Conservation (phyloP, 1,284 basidiomycete species). For the Ceratobasidium sp. region DNA sequence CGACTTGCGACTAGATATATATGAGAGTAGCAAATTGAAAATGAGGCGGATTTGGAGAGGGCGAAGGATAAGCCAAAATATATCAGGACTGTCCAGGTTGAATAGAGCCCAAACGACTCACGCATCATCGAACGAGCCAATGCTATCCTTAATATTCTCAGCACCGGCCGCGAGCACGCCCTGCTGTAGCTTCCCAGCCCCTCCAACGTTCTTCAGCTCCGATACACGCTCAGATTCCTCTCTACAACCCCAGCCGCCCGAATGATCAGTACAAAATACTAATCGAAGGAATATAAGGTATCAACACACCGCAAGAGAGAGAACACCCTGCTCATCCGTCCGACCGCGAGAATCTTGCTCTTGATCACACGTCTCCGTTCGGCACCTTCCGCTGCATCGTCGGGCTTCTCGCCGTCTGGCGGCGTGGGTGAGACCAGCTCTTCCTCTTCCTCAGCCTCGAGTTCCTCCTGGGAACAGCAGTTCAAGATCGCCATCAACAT, state of each 20-base stretch:
- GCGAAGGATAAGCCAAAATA: no score
- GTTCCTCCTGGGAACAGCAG: constrained; percentile 94
- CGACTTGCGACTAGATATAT: constrained; percentile 93
- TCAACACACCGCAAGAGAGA: constrained; percentile 88
- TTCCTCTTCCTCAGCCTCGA: constrained; percentile 79
- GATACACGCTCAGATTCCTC: constrained; percentile 99
- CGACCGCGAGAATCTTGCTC: constrained; percentile 99
- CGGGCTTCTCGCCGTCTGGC: constrained; percentile 55
- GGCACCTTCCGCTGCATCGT: constrained; percentile 64
- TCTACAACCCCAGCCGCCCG: constrained; percentile 61
- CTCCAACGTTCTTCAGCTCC: constrained; percentile 93
- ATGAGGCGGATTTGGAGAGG: no score
- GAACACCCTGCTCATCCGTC: constrained; percentile 96
- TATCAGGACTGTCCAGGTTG: no score
- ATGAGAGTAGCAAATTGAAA: neutral
- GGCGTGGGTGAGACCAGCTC: constrained; percentile 48
- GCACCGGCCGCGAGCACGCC: constrained; percentile 90
- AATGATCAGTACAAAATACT: constrained; percentile 18
- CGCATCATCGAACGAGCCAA: constrained; percentile 96
- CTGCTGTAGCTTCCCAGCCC: constrained; percentile 84
- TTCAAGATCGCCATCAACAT: constrained; percentile 97
- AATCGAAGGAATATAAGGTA: no score
- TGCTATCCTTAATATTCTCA: constrained; percentile 96
- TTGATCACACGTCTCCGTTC: constrained; percentile 91
- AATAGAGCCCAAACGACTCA: no score